These are phyloP conservation scores for Apiospora phragmitis DNA, from an alignment of 2,329 filamentous ascomycete genomes.

Conservation along the genomic window DNA sequence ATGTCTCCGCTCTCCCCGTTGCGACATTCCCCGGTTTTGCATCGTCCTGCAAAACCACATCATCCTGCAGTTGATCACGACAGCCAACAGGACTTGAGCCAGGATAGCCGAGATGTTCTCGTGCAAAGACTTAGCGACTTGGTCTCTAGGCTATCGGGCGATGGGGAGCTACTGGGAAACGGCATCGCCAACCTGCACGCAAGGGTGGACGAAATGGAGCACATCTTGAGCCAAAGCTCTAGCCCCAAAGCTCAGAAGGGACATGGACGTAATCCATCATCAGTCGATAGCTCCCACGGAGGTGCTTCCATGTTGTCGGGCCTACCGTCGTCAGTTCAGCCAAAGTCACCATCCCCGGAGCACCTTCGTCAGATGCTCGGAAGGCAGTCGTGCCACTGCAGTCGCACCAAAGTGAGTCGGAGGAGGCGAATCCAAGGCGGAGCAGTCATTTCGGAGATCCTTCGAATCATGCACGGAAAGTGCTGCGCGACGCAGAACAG, in stretches of 20 bases:
- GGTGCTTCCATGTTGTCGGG: not conserved
- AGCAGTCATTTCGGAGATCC: slow-evolving; percentile 14
- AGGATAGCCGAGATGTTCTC: slow-evolving; percentile 45
- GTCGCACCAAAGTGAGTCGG: not conserved
- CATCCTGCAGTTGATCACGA: not conserved
- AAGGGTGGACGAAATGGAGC: slow-evolving; percentile 46
- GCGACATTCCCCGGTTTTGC: not conserved
- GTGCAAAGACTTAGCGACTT: slow-evolving; percentile 40
- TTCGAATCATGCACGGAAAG: slow-evolving; percentile 29
- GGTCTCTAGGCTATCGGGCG: slow-evolving; percentile 23
- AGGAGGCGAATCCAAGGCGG: not conserved
- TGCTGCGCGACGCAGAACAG: slow-evolving; percentile 42
- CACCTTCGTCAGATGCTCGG: not conserved
- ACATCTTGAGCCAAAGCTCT: slow-evolving; percentile 18
- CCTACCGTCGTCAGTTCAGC: not conserved
- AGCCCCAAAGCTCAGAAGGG: slow-evolving; percentile 10
- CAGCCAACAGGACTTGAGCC: slow-evolving; percentile 16
- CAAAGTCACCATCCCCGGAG: not conserved
- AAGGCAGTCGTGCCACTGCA: not conserved
- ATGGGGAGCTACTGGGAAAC: slow-evolving; percentile 26
- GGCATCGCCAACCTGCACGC: slow-evolving; percentile 38
- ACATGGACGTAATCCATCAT: slow-evolving; percentile 3
- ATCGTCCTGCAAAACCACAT: not conserved
- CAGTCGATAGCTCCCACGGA: not conserved
- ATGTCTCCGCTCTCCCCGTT: slow-evolving; percentile 9